Conservation (phyloP, 2,329 filamentous ascomycete genomes). For the Aureobasidium sp. region DNA sequence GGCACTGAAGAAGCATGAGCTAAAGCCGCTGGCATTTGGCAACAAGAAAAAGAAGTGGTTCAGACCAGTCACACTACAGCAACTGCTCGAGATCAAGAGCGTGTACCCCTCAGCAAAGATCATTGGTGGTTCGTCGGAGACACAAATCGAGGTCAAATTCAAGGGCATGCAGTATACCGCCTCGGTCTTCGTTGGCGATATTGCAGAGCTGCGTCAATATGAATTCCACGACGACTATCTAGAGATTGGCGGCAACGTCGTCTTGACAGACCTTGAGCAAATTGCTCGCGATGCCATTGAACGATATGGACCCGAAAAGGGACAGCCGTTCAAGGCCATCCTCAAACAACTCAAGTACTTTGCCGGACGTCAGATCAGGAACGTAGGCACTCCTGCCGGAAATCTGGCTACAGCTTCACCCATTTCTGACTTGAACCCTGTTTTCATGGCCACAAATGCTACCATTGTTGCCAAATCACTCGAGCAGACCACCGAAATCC, state of each 20-base stretch:
- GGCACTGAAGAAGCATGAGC: conserved; percentile 71
- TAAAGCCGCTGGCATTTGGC: conserved; percentile 77
- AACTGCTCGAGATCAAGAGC: conserved; percentile 86
- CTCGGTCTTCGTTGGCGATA: conserved; percentile 90
- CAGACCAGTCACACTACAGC: conserved; percentile 75
- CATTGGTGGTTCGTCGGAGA: conserved; percentile 93
- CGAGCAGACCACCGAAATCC: conserved; percentile 69
- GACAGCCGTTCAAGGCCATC: conserved; percentile 83
- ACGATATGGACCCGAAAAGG: conserved; percentile 63
- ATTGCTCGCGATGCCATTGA: conserved; percentile 74
- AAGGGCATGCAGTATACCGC: conserved; percentile 86
- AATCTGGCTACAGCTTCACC: conserved; percentile 92
- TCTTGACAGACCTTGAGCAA: conserved; percentile 81
- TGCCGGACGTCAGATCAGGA: conserved; percentile 89
- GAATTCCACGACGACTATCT: conserved; percentile 70
- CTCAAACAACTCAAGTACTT: conserved; percentile 93
- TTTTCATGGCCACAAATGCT: conserved; percentile 81
- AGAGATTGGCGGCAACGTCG: conserved; percentile 90
- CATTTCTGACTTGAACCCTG: conserved; percentile 92
- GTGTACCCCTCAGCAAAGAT: conserved; percentile 81
- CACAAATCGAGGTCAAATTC: conserved; percentile 97
- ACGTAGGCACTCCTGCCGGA: conserved; percentile 93
- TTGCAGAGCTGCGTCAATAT: conserved; percentile 79
- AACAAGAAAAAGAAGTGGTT: conserved; percentile 96
- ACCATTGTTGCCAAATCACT: conserved; percentile 73